phyloP scores from a whole-genome alignment of 805 yeast genomes.

The Jamesozyma lodderae region DNA sequence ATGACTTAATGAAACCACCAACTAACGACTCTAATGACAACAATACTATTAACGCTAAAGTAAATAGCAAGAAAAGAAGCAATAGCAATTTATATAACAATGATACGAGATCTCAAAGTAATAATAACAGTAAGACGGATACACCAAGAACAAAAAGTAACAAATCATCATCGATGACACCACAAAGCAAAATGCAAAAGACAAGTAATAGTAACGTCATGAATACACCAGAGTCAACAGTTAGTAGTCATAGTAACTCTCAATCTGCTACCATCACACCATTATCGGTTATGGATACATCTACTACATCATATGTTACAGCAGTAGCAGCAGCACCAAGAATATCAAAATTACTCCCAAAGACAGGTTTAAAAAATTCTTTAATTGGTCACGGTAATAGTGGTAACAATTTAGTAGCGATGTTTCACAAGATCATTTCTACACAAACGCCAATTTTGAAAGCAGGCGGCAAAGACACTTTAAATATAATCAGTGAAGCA shows the following conservation, averaged over 20 bases:
- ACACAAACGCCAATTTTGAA: constrained; percentile 14
- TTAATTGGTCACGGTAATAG: background rate
- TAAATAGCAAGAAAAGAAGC: background rate
- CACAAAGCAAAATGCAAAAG: background rate
- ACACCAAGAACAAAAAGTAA: background rate
- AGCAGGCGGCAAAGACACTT: background rate
- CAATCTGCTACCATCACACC: constrained; percentile 1
- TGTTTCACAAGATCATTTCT: constrained; percentile 38
- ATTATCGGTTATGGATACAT: background rate
- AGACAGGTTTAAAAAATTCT: constrained; percentile 8
- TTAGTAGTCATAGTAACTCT: background rate
- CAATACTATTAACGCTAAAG: no score
- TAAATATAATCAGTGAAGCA: no score
- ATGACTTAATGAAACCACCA: constrained; percentile 7
- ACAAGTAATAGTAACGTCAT: background rate
- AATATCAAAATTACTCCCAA: constrained; percentile 45
- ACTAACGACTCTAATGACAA: background rate
- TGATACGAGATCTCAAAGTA: constrained; percentile 2
- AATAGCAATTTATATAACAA: background rate
- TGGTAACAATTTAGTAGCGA: constrained; percentile 34
- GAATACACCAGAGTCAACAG: background rate
- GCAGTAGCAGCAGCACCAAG: constrained; percentile 83
- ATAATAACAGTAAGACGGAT: background rate
- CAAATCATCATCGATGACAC: background rate
- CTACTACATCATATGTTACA: constrained; percentile 35